Evolutionary conservation across 495 filamentous ascomycete species (phyloP), one percentile per base, ranked within the genome.

Genomic region (Daldinia grandis): DNA sequence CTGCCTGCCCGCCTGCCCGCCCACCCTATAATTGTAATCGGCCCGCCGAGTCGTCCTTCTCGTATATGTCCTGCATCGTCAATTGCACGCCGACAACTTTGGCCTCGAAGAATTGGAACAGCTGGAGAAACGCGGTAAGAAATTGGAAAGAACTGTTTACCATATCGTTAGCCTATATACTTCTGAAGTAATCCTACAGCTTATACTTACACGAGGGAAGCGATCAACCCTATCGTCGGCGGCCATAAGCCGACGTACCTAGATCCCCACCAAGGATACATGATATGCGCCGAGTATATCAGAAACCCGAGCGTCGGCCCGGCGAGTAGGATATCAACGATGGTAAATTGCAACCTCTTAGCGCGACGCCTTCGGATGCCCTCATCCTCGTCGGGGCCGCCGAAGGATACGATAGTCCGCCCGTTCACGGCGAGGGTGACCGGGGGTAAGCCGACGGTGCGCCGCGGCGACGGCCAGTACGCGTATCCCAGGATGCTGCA

Each of bases 41-140:
- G 19, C 64, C 73, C 24, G 42, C 66, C 4, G 59, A 21, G 40
- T 75, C 50, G 65, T 75, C 73, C 25, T 70, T 72, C 58, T 75
- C 73, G 59, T 75, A 75, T 57, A 75, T 70, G 19, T 75, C 73
- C 8, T 66, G 66, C 62, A 75, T 72, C 37, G 65, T 72, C 30
- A 75, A 49, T 51, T 73, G 73, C 14, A 75, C 65, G 9, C 73
- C 73, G 35, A 75, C 54, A 37, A 75, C 73, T 57, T 75, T 75
- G 53, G 73, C 73, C 55, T 75, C 73, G 69, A 75, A 75, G 58
- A 72, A 72, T 53, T 75, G 65, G 63, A 75, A 75, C 5, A 73
- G 58, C 28, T 75, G 73, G 38, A 75, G 38, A 62, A 75, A 69
- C 15, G 73, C 73, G 25, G 68, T 72, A 14, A 70, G 24, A 33